Evolutionary conservation across 2,329 filamentous ascomycete genomes (phyloP).

Genomic region (Cytospora mali): DNA sequence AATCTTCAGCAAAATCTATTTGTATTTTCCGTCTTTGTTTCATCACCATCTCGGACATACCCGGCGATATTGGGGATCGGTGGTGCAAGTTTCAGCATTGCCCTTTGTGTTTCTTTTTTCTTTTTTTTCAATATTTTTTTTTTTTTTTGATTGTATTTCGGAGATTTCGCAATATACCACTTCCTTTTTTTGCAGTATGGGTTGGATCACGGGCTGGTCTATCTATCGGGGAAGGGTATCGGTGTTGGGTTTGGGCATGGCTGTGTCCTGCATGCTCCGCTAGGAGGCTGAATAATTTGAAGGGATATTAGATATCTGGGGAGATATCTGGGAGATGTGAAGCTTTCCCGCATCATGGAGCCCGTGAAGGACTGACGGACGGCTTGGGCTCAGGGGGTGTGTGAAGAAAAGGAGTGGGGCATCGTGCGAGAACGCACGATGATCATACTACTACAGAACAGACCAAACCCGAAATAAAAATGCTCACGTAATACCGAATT

Average conservation of each 20-base stretch:
- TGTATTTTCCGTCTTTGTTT: not conserved
- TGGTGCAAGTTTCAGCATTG: constrained; percentile 1
- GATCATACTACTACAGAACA: not conserved
- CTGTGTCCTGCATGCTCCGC: no score
- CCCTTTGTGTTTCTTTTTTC: no score
- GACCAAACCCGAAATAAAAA: not conserved
- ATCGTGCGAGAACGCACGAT: not conserved
- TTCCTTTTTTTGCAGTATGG: not conserved
- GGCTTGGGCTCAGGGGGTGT: not conserved
- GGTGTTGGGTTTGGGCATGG: constrained; percentile 1
- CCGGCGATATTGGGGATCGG: not conserved
- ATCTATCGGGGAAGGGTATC: not conserved
- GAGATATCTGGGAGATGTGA: not conserved
- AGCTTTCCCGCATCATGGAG: not conserved
- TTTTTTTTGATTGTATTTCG: not conserved
- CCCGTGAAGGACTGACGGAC: not conserved
- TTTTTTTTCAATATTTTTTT: not conserved
- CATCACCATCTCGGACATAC: constrained; percentile 5
- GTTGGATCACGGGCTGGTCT: not conserved
- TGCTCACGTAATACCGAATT: not conserved
- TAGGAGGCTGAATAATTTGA: not conserved
- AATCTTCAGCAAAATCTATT: no score
- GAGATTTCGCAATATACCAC: constrained; percentile 20
- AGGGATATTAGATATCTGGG: not conserved
- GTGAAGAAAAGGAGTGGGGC: not conserved